A percentile compares a stretch with the other conserved stretches of the same genome.
These are phyloP conservation scores for Hypoxylon lenormandii DNA, from an alignment of 495 filamentous ascomycete genomes.

Conservation along the genomic window DNA sequence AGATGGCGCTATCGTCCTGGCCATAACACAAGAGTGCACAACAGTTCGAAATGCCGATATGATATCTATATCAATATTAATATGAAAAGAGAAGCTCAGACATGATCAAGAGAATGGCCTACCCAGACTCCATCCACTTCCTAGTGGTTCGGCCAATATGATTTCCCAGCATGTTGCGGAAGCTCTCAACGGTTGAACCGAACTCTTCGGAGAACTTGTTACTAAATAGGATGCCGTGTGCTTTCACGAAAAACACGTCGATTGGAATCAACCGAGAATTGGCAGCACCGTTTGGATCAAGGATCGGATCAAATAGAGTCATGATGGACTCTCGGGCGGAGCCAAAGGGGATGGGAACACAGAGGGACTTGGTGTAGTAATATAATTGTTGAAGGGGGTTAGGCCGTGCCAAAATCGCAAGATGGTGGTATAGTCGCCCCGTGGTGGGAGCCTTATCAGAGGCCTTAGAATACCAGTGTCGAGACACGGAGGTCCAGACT, in stretches of 20 bases:
- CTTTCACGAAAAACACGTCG: conserved; percentile 69
- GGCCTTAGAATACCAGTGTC: conserved; percentile 81
- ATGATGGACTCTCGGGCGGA: conserved; percentile 76
- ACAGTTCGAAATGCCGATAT: conserved; percentile 64
- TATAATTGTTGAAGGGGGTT: conserved; percentile 78
- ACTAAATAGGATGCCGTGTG: conserved; percentile 75
- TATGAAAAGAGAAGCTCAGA: conserved; percentile 67
- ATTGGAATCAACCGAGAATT: conserved; percentile 49
- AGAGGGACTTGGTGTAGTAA: conserved; percentile 65
- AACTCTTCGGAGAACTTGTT: conserved; percentile 63
- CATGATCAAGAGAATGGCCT: conserved; percentile 59
- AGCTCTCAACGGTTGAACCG: conserved; percentile 60
- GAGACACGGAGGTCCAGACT: conserved; percentile 76
- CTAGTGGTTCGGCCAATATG: conserved; percentile 69
- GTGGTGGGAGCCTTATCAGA: conserved; percentile 74
- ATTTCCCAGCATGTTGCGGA: conserved; percentile 66
- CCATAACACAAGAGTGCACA: conserved; percentile 58
- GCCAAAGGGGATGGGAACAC: conserved; percentile 67
- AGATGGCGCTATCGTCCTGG: conserved; percentile 53
- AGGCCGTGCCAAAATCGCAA: conserved; percentile 78
- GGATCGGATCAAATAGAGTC: conserved; percentile 77
- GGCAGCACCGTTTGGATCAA: conserved; percentile 54
- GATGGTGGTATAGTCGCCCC: conserved; percentile 81
- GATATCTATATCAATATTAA: conserved; percentile 65
- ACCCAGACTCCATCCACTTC: conserved; percentile 74